These are phyloP conservation scores for Sutorius eximius DNA, from an alignment of 1,284 basidiomycete species.

Conservation along the genomic window DNA sequence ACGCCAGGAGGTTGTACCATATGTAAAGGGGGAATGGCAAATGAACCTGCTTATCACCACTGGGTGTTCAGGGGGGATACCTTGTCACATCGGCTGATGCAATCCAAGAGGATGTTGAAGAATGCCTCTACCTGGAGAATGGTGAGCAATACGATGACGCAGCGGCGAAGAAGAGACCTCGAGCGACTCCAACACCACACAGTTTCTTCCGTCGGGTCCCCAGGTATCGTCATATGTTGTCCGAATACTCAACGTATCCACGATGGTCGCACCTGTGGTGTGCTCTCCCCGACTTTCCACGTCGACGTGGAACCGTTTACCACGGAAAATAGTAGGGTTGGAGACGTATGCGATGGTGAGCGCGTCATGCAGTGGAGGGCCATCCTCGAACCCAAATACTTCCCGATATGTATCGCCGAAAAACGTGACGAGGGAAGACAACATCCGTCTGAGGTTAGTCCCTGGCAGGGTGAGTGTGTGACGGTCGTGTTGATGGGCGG, in stretches of 20 bases:
- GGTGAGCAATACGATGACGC: neutral
- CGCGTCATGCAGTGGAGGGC: slow-evolving; percentile 83
- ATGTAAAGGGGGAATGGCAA: neutral
- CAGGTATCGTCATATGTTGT: slow-evolving; percentile 55
- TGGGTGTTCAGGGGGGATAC: slow-evolving; percentile 52
- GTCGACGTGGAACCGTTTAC: slow-evolving; percentile 68
- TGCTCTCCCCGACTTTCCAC: slow-evolving; percentile 66
- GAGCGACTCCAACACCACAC: slow-evolving; percentile 62
- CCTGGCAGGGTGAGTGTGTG: slow-evolving; percentile 27
- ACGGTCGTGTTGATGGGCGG: slow-evolving; percentile 34
- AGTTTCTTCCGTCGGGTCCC: slow-evolving; percentile 71
- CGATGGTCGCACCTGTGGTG: slow-evolving; percentile 72
- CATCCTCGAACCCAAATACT: slow-evolving; percentile 70
- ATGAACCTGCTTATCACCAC: slow-evolving; percentile 1
- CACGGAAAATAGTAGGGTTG: slow-evolving; percentile 60
- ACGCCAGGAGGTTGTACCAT: neutral
- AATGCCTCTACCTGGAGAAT: slow-evolving; percentile 55
- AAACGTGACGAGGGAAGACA: slow-evolving; percentile 71
- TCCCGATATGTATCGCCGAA: slow-evolving; percentile 69
- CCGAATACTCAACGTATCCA: slow-evolving; percentile 68
- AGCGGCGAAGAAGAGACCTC: slow-evolving; percentile 46
- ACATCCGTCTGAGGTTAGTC: slow-evolving; percentile 64
- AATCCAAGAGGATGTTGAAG: slow-evolving; percentile 64
- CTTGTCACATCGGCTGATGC: slow-evolving; percentile 56
- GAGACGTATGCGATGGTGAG: slow-evolving; percentile 75